Evolutionary conservation across 2,329 filamentous ascomycete genomes (phyloP), one percentile per base, ranked within the genome.

Genomic region (Chalara sp.): DNA sequence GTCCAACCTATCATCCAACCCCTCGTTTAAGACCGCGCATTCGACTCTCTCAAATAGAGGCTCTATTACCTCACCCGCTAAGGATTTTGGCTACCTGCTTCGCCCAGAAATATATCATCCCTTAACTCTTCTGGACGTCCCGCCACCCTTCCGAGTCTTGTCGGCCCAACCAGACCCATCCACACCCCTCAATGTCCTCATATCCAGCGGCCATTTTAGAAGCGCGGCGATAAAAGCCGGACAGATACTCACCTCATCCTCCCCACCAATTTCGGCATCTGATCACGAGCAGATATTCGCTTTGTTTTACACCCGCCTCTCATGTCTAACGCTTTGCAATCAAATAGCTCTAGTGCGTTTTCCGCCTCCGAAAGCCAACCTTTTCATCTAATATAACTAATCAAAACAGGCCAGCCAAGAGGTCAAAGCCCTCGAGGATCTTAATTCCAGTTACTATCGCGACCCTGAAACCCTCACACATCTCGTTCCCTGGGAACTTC

Each of bases 401-500:
- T 82, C 79, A 5, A 65, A 80, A n/a, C 71, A 88, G 37, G 88
- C 85, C 12, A 84, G 72, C 41, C 84, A 84, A 61, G 82, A 85
- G 62, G 80, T 79, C 32, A 82, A 83, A 61, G 78, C 77, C 2
- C 70, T 85, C 2, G 79, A 83, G 60, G 81, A 85, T 60, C 68
- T 84, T 1, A 81, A 79, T 61, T 75, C 75, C 28, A 69, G 68
- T 54, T 72, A 61, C 49, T 88, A 83, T 65, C 68, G 74, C 6
- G 79, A 79, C 59, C 73, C 75, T n/a, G 61, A 67, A 29, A 76
- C 70, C 0, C 78, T 72, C 21, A 68, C 70, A 49, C 85, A 86
- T 64, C 76, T 95, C 0, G 86, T 92, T 0, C 92, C 92, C 0
- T 99, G 93, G 91, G 79, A 86, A 41, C 76, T 99, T 48, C 81